These are phyloP conservation scores for Candida pseudoviswanathii DNA, from an alignment of 1,139 yeast species.

Conservation along the genomic window DNA sequence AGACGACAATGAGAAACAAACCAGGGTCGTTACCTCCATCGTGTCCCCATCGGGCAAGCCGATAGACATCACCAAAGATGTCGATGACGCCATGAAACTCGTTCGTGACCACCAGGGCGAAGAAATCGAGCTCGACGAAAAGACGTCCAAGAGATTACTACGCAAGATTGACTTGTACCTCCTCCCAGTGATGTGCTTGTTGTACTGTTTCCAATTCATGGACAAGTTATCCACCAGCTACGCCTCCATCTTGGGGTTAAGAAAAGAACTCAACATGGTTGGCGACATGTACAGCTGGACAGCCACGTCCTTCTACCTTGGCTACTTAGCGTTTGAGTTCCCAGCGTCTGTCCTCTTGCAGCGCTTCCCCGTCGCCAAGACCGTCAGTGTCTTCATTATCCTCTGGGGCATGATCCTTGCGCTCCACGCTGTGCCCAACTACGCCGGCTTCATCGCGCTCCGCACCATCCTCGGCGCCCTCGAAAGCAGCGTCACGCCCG, in stretches of 20 bases:
- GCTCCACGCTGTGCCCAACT: constrained; percentile 31
- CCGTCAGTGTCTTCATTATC: constrained; percentile 25
- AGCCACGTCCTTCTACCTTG: constrained; percentile 58
- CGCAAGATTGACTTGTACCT: constrained; percentile 56
- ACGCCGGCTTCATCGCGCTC: constrained; percentile 33
- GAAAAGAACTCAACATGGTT: constrained; percentile 48
- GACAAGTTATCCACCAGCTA: constrained; percentile 62
- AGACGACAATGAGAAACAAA: constrained; percentile 7
- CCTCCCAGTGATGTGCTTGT: constrained; percentile 55
- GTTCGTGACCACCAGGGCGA: constrained; percentile 23
- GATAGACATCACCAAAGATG: constrained; percentile 33
- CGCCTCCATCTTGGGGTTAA: constrained; percentile 64
- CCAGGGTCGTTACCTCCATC: constrained; percentile 26
- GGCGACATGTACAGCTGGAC: constrained; percentile 59
- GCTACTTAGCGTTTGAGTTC: constrained; percentile 50
- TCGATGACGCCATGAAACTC: constrained; percentile 36
- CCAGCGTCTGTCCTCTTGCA: constrained; percentile 48
- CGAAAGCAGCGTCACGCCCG: constrained; percentile 59
- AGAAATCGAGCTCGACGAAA: constrained; percentile 20
- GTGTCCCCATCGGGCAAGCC: constrained; percentile 32
- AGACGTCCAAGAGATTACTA: constrained; percentile 20
- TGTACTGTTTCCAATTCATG: constrained; percentile 64
- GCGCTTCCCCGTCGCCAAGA: constrained; percentile 32
- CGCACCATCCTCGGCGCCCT: constrained; percentile 50
- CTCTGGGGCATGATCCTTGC: constrained; percentile 34